Conservation (phyloP, 1,139 yeast genomes). For the Suhomyces bokatorum region DNA sequence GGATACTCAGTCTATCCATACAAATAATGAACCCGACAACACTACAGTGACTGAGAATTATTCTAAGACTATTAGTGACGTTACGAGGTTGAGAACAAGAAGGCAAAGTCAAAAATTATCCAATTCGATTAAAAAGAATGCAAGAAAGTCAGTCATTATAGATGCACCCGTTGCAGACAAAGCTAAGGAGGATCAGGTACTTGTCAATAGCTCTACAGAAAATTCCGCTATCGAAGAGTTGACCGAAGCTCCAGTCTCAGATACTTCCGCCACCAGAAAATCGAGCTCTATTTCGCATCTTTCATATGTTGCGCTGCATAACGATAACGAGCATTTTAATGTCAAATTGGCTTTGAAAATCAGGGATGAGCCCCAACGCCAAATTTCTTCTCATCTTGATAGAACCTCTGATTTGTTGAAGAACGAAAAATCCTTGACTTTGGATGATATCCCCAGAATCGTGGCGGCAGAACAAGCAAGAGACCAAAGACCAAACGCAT, state of each 20-base stretch:
- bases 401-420: constrained; percentile 69
- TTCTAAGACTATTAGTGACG: constrained; percentile 72
- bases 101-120: constrained; percentile 69
- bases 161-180: constrained; percentile 62
- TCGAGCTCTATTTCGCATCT: constrained; percentile 23
- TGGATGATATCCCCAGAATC: constrained; percentile 95
- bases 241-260: constrained; percentile 10
- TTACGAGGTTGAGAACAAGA: constrained; percentile 72
- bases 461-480: constrained; percentile 97
- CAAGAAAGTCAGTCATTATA: constrained; percentile 45
- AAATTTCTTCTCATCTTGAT: constrained; percentile 37
- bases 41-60: constrained; percentile 41
- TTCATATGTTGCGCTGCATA: constrained; percentile 24
- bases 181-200: constrained; percentile 23
- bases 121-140: constrained; percentile 52
- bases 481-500: constrained; percentile 85
- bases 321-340: constrained; percentile 37
- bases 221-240: constrained; percentile 19
- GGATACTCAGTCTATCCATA: not conserved
- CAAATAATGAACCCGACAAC: constrained; percentile 20
- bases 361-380: constrained; percentile 46
- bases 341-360: constrained; percentile 42
- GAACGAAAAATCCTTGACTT: constrained; percentile 81
- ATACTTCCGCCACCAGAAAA: constrained; percentile 15
- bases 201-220: constrained; percentile 16